These are phyloP conservation scores for Pleurotus sapidus DNA, from an alignment of 768 basidiomycete genomes.

Conservation along the genomic window DNA sequence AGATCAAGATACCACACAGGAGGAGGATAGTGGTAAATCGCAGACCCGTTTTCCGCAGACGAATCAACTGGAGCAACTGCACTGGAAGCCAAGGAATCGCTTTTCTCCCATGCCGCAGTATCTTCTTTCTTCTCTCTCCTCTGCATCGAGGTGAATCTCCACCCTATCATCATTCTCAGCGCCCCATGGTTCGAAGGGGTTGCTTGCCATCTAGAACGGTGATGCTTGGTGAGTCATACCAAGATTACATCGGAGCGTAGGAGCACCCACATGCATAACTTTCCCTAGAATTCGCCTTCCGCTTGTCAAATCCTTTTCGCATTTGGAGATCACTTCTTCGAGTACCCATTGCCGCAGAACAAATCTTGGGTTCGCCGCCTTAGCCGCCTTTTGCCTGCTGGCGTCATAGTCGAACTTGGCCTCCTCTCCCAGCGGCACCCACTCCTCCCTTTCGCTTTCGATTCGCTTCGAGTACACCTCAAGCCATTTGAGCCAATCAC, in stretches of 20 bases:
- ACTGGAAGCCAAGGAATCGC: slow-evolving; percentile 85
- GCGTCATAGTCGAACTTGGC: slow-evolving; percentile 32
- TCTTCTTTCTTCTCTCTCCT: slow-evolving; percentile 67
- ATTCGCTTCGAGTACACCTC: slow-evolving; percentile 58
- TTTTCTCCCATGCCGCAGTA: slow-evolving; percentile 77
- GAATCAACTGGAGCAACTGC: slow-evolving; percentile 80
- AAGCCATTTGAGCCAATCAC: slow-evolving; percentile 65
- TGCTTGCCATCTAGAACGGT: slow-evolving; percentile 69
- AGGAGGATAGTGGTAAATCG: too few relatives aligned
- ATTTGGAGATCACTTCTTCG: slow-evolving; percentile 83
- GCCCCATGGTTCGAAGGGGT: slow-evolving; percentile 87
- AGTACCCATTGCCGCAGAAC: slow-evolving; percentile 94
- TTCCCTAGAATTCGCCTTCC: slow-evolving; percentile 74
- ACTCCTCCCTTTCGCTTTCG: slow-evolving; percentile 45
- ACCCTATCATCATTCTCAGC: slow-evolving; percentile 53
- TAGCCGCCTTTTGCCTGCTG: slow-evolving; percentile 49
- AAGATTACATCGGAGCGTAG: slow-evolving; percentile 7
- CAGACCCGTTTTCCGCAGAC: too few relatives aligned
- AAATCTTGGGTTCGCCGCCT: slow-evolving; percentile 81
- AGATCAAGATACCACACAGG: too few relatives aligned
- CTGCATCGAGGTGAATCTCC: slow-evolving; percentile 48
- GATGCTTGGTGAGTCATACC: not conserved
- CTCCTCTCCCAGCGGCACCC: slow-evolving; percentile 27
- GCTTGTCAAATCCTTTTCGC: slow-evolving; percentile 61
- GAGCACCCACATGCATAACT: slow-evolving; percentile 68